A percentile compares a stretch with the other conserved stretches of the same genome.
Evolutionary conservation across 768 basidiomycete species (phyloP).

Genomic region (Harrya chromipes): DNA sequence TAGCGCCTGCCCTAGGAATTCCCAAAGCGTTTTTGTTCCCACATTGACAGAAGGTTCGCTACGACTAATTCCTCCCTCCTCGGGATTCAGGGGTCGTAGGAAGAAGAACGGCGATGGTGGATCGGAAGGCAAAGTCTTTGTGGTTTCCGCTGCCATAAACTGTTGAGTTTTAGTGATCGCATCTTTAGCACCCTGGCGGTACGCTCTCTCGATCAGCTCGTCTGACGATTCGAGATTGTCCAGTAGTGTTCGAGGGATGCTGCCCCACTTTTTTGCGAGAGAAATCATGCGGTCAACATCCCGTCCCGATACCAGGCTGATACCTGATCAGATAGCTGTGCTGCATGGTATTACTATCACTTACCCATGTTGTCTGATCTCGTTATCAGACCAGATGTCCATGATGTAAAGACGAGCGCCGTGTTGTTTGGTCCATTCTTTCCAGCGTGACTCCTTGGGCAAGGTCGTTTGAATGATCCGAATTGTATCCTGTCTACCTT

Average conservation of each 20-base stretch:
- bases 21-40: no score
- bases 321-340: not conserved
- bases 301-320: not conserved
- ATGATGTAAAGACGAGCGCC: not conserved
- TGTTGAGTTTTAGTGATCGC: no score
- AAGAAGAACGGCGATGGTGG: no score
- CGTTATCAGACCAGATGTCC: slow-evolving; percentile 1
- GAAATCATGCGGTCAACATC: not conserved
- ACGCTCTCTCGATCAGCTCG: not conserved
- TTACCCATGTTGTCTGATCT: not conserved
- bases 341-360: not conserved
- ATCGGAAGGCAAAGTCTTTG: no score
- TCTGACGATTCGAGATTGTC: not conserved
- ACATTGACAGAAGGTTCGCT: no score
- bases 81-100: no score
- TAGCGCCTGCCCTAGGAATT: no score
- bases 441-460: not conserved
- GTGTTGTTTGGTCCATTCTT: not conserved
- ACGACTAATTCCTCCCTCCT: no score
- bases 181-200: no score
- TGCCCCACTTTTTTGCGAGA: not conserved
- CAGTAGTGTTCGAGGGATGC: not conserved
- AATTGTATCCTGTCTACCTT: fast-evolving
- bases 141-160: no score
- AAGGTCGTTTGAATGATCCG: not conserved